Base-by-base conservation (phyloP, 139 green algal species). In the Pseudopediastrum boryanum region DNA sequence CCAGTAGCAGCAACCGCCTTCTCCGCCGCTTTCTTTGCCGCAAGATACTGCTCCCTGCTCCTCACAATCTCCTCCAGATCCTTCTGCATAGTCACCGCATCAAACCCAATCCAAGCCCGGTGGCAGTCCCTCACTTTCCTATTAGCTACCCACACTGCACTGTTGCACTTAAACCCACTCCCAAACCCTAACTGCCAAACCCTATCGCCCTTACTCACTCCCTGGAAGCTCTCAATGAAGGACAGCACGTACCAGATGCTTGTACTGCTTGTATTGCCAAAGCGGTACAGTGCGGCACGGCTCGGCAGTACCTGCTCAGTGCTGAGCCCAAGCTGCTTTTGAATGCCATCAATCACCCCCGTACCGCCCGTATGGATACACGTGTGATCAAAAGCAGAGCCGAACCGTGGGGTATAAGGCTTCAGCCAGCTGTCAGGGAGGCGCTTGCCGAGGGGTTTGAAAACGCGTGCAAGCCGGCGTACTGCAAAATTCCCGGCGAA, bases 321-420 rank as follows among this genome's bases (percentile, higher is more conserved):
- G 13, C 56, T 78, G 21, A 92, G 75, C 29, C 81, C 54, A 73
- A 98, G 88, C 88, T 98, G 95, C 84, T 94, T 93, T 85, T 98
- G 93, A 67, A 98, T 96, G 77, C 95, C 94, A 63, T 98, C 94
- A 41, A 98, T 94, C 25, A 98, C 94, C 19, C 87, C 94, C 7
- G 92, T 84, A 5, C 94, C 95, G n/a, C 90, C 85, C 4, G 95
- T 98, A 90, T 99, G 95, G 69, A 99, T 99, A 89, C 96, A 99
- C 72, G 99, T 94, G 82, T 98, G 94, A 39, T 93, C 92, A 80
- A 99, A 99, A 3, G 95, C 95, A 10, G 93, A 87, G 80, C 94
- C 96, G 89, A 99, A 99, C 90, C 98, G 91, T 1, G 95, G 95
- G 68, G 98, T 97, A 89, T 99, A 99, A 10, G 94, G 84, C 70